phyloP scores from a whole-genome alignment of 345 rosid species.

The Brassica napus region DNA sequence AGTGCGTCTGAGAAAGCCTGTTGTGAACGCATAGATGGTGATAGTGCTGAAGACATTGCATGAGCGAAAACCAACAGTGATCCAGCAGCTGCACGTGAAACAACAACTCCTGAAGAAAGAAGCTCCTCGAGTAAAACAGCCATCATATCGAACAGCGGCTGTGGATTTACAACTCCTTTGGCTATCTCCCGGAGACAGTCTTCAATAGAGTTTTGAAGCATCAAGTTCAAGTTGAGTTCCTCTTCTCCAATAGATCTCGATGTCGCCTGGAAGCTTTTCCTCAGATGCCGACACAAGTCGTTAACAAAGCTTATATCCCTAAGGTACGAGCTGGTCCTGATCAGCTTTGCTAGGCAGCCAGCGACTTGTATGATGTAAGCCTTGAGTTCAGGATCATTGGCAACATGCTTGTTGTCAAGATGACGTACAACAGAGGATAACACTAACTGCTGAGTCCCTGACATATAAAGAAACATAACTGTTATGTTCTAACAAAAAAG shows the following conservation, averaged over 20 bases:
- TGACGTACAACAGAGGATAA: constrained; percentile 78
- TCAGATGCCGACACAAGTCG: constrained; percentile 90
- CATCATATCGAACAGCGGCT: constrained; percentile 74
- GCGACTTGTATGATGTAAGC: constrained; percentile 71
- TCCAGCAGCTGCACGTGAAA: constrained; percentile 75
- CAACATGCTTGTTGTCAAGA: constrained; percentile 85
- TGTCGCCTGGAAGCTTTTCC: constrained; percentile 85
- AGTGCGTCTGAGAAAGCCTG: constrained; percentile 84
- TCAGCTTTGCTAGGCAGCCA: constrained; percentile 72
- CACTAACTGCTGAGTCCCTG: constrained; percentile 78
- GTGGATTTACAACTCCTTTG: constrained; percentile 72
- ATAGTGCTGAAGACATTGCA: constrained; percentile 58
- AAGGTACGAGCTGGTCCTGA: constrained; percentile 63
- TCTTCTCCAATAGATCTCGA: constrained; percentile 66
- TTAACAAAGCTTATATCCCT: constrained; percentile 76
- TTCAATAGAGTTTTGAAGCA: constrained; percentile 85
- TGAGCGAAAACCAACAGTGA: constrained; percentile 82
- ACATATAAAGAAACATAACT: constrained; percentile 27
- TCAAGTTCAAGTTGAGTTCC: constrained; percentile 59
- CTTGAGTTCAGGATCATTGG: constrained; percentile 76
- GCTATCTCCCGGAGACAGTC: constrained; percentile 91
- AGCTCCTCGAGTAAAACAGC: constrained; percentile 78
- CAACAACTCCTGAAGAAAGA: constrained; percentile 65
- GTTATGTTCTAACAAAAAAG: background rate
- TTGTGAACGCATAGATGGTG: constrained; percentile 46